Conservation (phyloP, 139 green algal genomes). For the Ettlia oleoabundans region DNA sequence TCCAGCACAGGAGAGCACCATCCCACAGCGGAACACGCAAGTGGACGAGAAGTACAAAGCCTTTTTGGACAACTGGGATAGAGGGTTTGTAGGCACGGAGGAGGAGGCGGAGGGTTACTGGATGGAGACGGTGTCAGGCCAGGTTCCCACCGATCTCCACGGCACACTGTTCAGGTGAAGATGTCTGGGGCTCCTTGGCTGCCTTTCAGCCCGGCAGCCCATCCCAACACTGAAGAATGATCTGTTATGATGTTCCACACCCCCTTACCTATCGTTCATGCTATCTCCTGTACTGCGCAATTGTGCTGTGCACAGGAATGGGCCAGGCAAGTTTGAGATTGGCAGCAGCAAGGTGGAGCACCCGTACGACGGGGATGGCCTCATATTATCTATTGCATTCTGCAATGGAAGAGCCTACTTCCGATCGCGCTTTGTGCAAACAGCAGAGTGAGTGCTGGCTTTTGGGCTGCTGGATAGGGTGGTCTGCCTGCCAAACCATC, state of each 20-base stretch:
- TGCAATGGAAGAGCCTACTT: conserved; percentile 52
- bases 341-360: conserved; percentile 42
- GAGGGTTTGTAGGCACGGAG: conserved; percentile 30
- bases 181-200: too few relatives aligned
- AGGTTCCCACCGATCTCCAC: conserved; percentile 32
- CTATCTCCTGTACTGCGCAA: too few relatives aligned
- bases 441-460: conserved; percentile 54
- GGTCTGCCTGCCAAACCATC: too few relatives aligned
- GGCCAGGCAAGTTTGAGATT: conserved; percentile 46
- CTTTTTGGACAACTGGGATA: conserved; percentile 46
- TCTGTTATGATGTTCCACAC: too few relatives aligned
- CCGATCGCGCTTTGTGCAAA: conserved; percentile 56
- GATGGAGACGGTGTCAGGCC: conserved; percentile 38
- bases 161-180: conserved; percentile 62
- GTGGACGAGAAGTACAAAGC: not conserved
- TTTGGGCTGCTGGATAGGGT: too few relatives aligned
- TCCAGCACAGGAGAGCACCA: not conserved
- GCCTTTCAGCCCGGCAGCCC: too few relatives aligned
- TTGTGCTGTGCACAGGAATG: too few relatives aligned
- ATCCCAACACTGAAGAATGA: too few relatives aligned
- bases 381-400: conserved; percentile 35
- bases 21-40: not conserved
- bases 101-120: conserved; percentile 45
- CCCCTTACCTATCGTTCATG: too few relatives aligned
- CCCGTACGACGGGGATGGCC: conserved; percentile 64